A percentile compares a stretch with the other conserved stretches of the same genome.
phyloP scores from a whole-genome alignment of 441 rosid genomes.

The Adansonia grandidieri region DNA sequence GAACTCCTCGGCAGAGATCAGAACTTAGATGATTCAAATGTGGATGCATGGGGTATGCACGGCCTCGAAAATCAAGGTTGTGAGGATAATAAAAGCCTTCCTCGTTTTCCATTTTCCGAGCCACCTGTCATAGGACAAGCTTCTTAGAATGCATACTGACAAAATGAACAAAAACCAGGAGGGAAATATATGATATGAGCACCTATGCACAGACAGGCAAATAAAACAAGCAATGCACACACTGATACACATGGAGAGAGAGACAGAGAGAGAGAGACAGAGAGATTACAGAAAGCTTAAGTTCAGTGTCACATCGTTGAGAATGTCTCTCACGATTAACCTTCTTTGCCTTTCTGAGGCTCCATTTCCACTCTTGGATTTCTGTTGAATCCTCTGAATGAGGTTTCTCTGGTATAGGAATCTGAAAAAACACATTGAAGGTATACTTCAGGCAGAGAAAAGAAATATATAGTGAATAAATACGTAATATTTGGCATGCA shows the following conservation, averaged over 20 bases:
- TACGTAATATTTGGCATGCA: background rate
- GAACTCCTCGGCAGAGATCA: constrained; percentile 91
- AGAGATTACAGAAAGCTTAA: constrained; percentile 82
- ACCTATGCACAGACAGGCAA: constrained; percentile 11
- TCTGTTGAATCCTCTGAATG: constrained; percentile 60
- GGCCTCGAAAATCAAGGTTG: constrained; percentile 95
- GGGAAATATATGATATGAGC: background rate
- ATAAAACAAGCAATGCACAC: constrained; percentile 7
- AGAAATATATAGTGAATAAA: background rate
- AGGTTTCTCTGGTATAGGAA: constrained; percentile 73
- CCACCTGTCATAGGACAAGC: constrained; percentile 62
- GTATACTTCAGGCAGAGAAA: constrained; percentile 14
- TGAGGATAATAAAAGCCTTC: constrained; percentile 97
- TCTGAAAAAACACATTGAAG: constrained; percentile 40
- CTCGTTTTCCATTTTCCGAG: constrained; percentile 84
- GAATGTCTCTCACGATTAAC: constrained; percentile 87
- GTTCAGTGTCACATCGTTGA: constrained; percentile 83
- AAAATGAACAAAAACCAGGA: constrained; percentile 23
- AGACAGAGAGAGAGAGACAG: background rate
- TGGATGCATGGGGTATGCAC: constrained; percentile 97
- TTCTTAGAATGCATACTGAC: constrained; percentile 31
- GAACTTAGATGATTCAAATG: constrained; percentile 89
- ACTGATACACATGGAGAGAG: constrained; percentile 3
- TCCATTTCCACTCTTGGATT: constrained; percentile 77
- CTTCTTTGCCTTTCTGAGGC: constrained; percentile 70